phyloP scores from a whole-genome alignment of 805 yeast genomes.

The Zygotorulaspora florentina region DNA sequence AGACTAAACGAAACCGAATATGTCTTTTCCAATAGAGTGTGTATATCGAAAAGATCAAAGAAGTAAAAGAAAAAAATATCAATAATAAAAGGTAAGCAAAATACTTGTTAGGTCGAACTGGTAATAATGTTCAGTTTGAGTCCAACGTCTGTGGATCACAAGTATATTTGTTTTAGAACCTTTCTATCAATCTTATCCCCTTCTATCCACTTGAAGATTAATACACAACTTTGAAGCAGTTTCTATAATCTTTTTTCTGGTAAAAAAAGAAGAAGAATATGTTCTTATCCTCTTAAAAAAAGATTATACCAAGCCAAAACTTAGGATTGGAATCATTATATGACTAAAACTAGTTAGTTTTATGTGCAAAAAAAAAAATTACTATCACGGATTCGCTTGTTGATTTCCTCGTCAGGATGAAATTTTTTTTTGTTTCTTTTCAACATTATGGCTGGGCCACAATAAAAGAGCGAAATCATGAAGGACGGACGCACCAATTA shows the following conservation, averaged over 20 bases:
- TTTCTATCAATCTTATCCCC: conserved; percentile 2
- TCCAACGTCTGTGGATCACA: neutral
- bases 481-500: conserved; percentile 3
- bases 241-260: conserved; percentile 13
- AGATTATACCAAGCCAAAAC: neutral
- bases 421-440: conserved; percentile 11
- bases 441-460: conserved; percentile 9
- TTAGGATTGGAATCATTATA: neutral
- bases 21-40: neutral
- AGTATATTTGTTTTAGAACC: conserved; percentile 2
- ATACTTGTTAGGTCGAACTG: neutral
- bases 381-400: neutral
- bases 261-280: conserved; percentile 14
- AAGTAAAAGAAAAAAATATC: conserved; percentile 4
- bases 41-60: conserved; percentile 6
- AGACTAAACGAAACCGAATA: conserved; percentile 1
- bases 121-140: neutral
- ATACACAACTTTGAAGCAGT: conserved; percentile 17
- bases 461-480: conserved; percentile 4
- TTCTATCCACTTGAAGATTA: conserved; percentile 7
- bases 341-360: neutral
- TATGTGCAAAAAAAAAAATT: neutral
- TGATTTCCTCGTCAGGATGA: conserved; percentile 2
- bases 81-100: neutral
- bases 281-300: neutral